These are phyloP conservation scores for Zizania latifolia DNA, from an alignment of 176 grass and related monocot species.

Conservation along the genomic window DNA sequence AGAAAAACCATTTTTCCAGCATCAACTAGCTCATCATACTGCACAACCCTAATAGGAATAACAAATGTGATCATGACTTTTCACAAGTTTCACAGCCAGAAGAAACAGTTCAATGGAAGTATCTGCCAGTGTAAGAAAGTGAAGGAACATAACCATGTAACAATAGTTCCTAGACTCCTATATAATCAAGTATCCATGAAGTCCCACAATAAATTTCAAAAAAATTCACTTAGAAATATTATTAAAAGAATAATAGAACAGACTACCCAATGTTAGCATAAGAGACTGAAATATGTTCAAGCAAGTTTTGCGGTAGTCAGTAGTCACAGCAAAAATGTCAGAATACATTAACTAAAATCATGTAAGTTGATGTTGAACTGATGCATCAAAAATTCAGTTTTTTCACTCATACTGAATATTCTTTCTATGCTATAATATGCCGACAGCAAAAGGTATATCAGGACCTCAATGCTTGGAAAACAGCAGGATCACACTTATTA, in stretches of 20 bases:
- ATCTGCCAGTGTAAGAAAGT: neutral
- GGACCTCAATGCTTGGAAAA: neutral
- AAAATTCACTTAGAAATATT: neutral
- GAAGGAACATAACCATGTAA: neutral
- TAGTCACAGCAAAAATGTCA: neutral
- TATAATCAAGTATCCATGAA: neutral
- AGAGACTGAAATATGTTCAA: neutral
- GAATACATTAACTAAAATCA: neutral
- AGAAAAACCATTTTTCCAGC: slow-evolving; percentile 47
- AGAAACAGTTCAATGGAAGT: neutral
- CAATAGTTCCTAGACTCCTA: neutral
- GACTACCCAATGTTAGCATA: neutral
- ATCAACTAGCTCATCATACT: slow-evolving; percentile 55
- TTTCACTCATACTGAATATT: neutral
- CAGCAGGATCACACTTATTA: neutral
- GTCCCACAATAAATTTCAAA: neutral
- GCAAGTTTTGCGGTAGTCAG: neutral
- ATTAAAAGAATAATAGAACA: neutral
- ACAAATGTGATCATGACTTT: neutral
- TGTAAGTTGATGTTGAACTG: neutral
- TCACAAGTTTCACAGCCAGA: neutral
- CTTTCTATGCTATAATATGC: neutral
- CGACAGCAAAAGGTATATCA: neutral
- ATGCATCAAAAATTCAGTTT: neutral
- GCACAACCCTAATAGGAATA: slow-evolving; percentile 27